Evolutionary conservation across 257 asterid species (phyloP).

Genomic region (Fraxinus quadrangulata): DNA sequence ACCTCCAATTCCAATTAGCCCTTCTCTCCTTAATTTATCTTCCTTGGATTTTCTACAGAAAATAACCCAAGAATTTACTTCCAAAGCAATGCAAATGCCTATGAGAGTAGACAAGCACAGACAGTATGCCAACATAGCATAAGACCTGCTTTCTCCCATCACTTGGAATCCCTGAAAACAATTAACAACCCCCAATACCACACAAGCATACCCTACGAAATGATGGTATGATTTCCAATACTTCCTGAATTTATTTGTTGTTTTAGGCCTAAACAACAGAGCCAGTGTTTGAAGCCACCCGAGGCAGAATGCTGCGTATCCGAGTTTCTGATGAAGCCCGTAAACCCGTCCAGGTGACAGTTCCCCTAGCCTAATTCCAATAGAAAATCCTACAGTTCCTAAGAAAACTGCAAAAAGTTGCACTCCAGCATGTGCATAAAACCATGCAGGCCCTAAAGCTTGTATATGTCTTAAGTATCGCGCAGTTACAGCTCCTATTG

Average conservation of each 20-base stretch:
- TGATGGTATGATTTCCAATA: conserved; percentile 98
- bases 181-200: conserved; percentile 73
- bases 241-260: conserved; percentile 70
- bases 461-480: conserved; percentile 67
- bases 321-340: conserved; percentile 78
- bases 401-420: conserved; percentile 58
- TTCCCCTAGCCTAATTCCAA: conserved; percentile 74
- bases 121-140: conserved; percentile 60
- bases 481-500: conserved; percentile 69
- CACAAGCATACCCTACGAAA: conserved; percentile 88
- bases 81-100: conserved; percentile 74
- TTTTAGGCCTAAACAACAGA: conserved; percentile 72
- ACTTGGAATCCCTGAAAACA: conserved; percentile 82
- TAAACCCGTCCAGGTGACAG: conserved; percentile 64
- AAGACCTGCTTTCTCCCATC: conserved; percentile 62
- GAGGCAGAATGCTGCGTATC: conserved; percentile 63
- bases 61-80: conserved; percentile 91
- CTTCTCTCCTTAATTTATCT: conserved; percentile 79
- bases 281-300: conserved; percentile 93
- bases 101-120: conserved; percentile 66
- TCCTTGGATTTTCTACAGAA: conserved; percentile 87
- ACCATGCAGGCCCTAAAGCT: conserved; percentile 71
- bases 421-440: conserved; percentile 76
- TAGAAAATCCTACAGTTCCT: conserved; percentile 76
- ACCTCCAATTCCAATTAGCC: conserved; percentile 65